phyloP scores from a whole-genome alignment of 148 eudicot species.

The Fagopyrum esculentum region DNA sequence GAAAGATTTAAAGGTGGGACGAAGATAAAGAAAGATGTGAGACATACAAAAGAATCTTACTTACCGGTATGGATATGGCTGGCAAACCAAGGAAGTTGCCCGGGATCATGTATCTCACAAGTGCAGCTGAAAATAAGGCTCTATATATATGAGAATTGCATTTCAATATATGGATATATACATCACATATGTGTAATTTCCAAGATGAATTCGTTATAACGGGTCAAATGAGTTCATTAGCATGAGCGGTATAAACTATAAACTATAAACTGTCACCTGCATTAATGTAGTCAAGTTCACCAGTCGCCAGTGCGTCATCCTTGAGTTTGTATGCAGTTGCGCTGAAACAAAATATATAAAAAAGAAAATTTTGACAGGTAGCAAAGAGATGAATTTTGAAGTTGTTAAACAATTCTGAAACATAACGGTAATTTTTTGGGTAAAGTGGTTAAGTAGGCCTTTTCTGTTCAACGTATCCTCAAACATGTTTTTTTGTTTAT shows the following conservation, averaged over 20 bases:
- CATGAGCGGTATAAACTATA: neutral
- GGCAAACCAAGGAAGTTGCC: conserved; percentile 97
- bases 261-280: conserved; percentile 45
- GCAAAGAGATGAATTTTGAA: neutral
- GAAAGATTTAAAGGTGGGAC: neutral
- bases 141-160: neutral
- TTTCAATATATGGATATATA: neutral
- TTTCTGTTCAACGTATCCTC: too few species aligned
- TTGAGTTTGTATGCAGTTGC: conserved; percentile 66
- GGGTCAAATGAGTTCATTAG: neutral
- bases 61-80: conserved; percentile 88
- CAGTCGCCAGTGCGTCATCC: conserved; percentile 58
- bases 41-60: neutral
- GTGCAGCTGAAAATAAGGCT: conserved; percentile 44
- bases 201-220: too few species aligned
- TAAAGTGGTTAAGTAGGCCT: too few species aligned
- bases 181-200: too few species aligned
- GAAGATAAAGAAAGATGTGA: neutral
- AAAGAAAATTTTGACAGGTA: neutral
- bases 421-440: neutral
- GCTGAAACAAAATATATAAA: conserved; percentile 27
- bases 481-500: too few species aligned
- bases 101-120: conserved; percentile 69
- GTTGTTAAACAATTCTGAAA: neutral
- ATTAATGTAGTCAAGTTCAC: conserved; percentile 91